Evolutionary conservation across 257 asterid genomes (phyloP).

Genomic region (Agastache rugosa): DNA sequence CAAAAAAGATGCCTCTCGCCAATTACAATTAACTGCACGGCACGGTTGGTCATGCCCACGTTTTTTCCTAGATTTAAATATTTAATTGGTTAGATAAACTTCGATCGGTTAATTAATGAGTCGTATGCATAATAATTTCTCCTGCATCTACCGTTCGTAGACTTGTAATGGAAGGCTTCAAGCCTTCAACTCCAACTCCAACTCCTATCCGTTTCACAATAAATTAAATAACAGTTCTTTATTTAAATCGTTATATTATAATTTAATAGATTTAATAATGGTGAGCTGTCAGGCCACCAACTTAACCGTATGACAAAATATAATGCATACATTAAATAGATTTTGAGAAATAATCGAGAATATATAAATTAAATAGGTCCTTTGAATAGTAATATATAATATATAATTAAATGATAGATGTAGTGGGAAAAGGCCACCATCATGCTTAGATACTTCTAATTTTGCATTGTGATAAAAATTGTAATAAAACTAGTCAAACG

Average conservation of each 20-base stretch:
- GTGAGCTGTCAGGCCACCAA: not conserved
- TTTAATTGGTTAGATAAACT: not conserved
- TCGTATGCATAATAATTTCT: not conserved
- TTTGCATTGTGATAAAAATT: not conserved
- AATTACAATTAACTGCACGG: too few species aligned
- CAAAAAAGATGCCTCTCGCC: too few species aligned
- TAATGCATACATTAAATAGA: too few species aligned
- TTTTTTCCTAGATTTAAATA: too few species aligned
- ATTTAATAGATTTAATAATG: not conserved
- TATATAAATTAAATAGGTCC: not conserved
- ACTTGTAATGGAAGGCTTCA: not conserved
- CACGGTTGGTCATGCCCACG: too few species aligned
- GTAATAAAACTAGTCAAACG: not conserved
- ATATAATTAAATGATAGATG: too few species aligned
- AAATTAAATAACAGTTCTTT: not conserved
- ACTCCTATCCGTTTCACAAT: conserved; percentile 6
- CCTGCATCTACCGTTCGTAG: not conserved
- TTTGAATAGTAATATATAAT: too few species aligned
- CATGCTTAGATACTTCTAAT: not conserved
- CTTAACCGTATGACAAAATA: too few species aligned
- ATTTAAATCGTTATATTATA: not conserved
- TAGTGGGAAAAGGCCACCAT: not conserved
- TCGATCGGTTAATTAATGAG: not conserved
- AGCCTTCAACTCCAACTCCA: not conserved
- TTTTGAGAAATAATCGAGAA: not conserved